Evolutionary conservation across 1,284 basidiomycete genomes (phyloP).

Genomic region (Ceratobasidium sp.): DNA sequence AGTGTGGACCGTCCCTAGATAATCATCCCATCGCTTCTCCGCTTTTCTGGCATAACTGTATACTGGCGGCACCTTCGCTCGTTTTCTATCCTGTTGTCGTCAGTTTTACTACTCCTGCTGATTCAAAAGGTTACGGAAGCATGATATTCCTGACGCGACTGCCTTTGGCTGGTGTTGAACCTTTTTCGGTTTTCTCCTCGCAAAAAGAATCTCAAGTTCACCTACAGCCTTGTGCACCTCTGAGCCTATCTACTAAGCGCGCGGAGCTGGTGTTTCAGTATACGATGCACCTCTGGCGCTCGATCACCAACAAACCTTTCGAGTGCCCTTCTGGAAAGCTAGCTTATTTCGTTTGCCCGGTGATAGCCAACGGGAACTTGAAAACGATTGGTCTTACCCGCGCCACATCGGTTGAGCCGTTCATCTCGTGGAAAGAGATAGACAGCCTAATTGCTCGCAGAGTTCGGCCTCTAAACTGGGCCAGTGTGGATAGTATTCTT

Average conservation of each 20-base stretch:
- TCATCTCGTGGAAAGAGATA: conserved; percentile 77
- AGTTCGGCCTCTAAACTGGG: conserved; percentile 66
- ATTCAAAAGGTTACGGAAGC: conserved; percentile 64
- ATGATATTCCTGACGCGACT: conserved; percentile 74
- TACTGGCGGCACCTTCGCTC: conserved; percentile 54
- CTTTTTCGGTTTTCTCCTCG: conserved; percentile 72
- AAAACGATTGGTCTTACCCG: conserved; percentile 50
- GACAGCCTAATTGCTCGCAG: conserved; percentile 66
- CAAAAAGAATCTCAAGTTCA: conserved; percentile 63
- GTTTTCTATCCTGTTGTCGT: conserved; percentile 72
- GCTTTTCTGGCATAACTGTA: conserved; percentile 71
- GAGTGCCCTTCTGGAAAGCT: conserved; percentile 67
- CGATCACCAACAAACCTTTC: conserved; percentile 76
- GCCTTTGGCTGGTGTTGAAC: conserved; percentile 70
- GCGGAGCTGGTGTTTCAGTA: conserved; percentile 70
- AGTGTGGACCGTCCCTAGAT: conserved; percentile 51
- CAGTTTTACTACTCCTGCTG: conserved; percentile 53
- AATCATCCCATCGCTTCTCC: conserved; percentile 71
- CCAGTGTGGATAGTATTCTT: conserved; percentile 61
- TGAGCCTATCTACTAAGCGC: conserved; percentile 65
- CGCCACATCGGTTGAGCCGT: conserved; percentile 60
- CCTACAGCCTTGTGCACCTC: conserved; percentile 63
- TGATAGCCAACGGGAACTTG: conserved; percentile 47
- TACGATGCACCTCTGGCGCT: conserved; percentile 73
- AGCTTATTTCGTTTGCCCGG: conserved; percentile 75